These are phyloP conservation scores for Hyphopichia khmerensis DNA, from an alignment of 1,139 yeast species.

Conservation along the genomic window DNA sequence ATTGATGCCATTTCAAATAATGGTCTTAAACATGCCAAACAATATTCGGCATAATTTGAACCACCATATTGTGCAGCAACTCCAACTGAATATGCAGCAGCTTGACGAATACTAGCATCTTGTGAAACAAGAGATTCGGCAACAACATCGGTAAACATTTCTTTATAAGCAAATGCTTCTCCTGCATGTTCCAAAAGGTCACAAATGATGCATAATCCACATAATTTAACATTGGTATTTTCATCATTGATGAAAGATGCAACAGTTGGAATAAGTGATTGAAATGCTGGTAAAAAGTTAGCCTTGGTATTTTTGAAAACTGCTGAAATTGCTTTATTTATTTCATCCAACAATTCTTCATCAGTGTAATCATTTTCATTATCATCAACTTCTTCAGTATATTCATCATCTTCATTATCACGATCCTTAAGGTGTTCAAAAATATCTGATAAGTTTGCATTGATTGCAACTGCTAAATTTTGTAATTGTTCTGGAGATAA, in stretches of 20 bases:
- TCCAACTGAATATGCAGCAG: conserved; percentile 83
- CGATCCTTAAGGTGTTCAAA: conserved; percentile 72
- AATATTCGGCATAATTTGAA: conserved; percentile 57
- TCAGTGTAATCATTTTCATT: conserved; percentile 86
- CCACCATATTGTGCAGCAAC: conserved; percentile 84
- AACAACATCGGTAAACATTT: conserved; percentile 59
- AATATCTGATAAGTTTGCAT: conserved; percentile 63
- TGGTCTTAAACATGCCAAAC: conserved; percentile 68
- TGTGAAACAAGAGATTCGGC: conserved; percentile 65
- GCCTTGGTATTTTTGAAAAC: conserved; percentile 65
- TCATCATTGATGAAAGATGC: conserved; percentile 60
- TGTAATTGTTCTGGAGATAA: conserved; percentile 59
- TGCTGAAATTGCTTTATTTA: conserved; percentile 73
- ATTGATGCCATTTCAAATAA: conserved; percentile 71
- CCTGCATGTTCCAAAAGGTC: conserved; percentile 83
- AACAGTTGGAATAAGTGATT: conserved; percentile 53
- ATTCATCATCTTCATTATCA: conserved; percentile 67
- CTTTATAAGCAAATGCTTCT: conserved; percentile 59
- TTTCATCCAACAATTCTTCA: conserved; percentile 84
- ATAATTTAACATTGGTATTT: conserved; percentile 65
- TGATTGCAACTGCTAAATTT: conserved; percentile 59
- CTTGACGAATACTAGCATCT: conserved; percentile 81
- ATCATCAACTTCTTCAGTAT: conserved; percentile 71
- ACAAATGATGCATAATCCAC: conserved; percentile 78
- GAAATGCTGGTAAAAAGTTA: conserved; percentile 66